Percentiles rank a stretch among this genome's conserved stretches.
phyloP scores from a whole-genome alignment of 306 rosid species.

The Elaeagnus macrophylla region DNA sequence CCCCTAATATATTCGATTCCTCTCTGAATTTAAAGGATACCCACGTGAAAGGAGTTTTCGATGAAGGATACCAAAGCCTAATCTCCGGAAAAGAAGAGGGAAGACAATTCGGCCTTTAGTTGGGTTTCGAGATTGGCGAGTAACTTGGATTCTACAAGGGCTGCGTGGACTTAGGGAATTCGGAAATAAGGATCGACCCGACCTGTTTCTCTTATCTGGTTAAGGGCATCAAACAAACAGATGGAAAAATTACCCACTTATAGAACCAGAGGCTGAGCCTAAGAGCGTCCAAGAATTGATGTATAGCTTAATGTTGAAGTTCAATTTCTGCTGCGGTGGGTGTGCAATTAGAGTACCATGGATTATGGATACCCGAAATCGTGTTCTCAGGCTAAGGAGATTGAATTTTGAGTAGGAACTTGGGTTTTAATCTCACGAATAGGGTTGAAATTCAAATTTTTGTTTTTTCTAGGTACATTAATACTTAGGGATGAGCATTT shows the following conservation, averaged over 20 bases:
- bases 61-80: slow-evolving; percentile 55
- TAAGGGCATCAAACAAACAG: slow-evolving; percentile 48
- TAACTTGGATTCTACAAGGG: slow-evolving; percentile 76
- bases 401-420: slow-evolving; percentile 30
- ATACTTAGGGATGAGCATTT: neutral
- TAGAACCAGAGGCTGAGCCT: slow-evolving; percentile 65
- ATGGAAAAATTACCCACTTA: slow-evolving; percentile 51
- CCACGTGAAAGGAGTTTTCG: slow-evolving; percentile 55
- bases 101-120: slow-evolving; percentile 54
- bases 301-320: slow-evolving; percentile 66
- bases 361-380: slow-evolving; percentile 50
- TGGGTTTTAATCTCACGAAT: too few relatives aligned
- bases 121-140: slow-evolving; percentile 70
- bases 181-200: slow-evolving; percentile 38
- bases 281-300: slow-evolving; percentile 49
- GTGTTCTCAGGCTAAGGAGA: slow-evolving; percentile 27
- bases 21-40: slow-evolving; percentile 48
- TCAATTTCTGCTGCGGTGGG: slow-evolving; percentile 54
- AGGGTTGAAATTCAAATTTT: slow-evolving; percentile 1
- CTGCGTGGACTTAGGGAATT: slow-evolving; percentile 52
- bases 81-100: slow-evolving; percentile 50
- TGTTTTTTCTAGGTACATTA: neutral
- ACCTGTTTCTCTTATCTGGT: slow-evolving; percentile 43
- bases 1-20: slow-evolving; percentile 53
- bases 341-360: slow-evolving; percentile 59